Evolutionary conservation across 2,329 filamentous ascomycete species (phyloP).

Genomic region (Aspergillus floridensis): DNA sequence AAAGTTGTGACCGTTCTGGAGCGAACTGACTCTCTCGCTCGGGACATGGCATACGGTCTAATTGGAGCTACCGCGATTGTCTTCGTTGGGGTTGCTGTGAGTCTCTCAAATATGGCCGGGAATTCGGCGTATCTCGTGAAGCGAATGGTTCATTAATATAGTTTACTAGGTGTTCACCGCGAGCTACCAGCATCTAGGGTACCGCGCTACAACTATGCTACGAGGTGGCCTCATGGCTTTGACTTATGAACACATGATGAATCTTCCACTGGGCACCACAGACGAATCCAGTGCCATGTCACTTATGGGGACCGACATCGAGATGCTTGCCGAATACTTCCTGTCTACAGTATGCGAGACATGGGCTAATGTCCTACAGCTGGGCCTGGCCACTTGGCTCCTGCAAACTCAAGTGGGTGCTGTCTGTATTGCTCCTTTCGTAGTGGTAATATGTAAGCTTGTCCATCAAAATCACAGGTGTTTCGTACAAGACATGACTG

Average conservation of each 20-base stretch:
- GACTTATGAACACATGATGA: slow-evolving; percentile 21
- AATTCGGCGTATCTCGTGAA: neutral
- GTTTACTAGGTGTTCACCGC: slow-evolving; percentile 13
- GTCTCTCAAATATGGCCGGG: neutral
- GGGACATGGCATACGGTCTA: slow-evolving; percentile 12
- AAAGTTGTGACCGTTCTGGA: too few relatives aligned
- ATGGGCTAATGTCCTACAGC: slow-evolving; percentile 36
- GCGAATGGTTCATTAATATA: too few relatives aligned
- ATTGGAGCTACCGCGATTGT: slow-evolving; percentile 11
- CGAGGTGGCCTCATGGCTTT: slow-evolving; percentile 21
- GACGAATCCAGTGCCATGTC: slow-evolving; percentile 26
- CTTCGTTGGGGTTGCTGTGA: slow-evolving; percentile 14
- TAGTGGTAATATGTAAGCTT: too few relatives aligned
- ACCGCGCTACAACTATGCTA: slow-evolving; percentile 18
- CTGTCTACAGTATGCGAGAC: slow-evolving; percentile 26
- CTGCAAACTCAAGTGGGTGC: slow-evolving; percentile 30
- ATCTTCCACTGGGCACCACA: slow-evolving; percentile 15
- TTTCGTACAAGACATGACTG: too few relatives aligned
- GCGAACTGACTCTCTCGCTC: slow-evolving; percentile 1
- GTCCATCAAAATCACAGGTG: too few relatives aligned
- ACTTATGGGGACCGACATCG: slow-evolving; percentile 22
- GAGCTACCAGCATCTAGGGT: slow-evolving; percentile 14
- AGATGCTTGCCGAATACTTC: slow-evolving; percentile 24
- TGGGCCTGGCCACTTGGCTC: slow-evolving; percentile 36
- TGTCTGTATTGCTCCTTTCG: slow-evolving; percentile 18